Base-by-base conservation (phyloP, 176 grass and related monocot species). In the Tillandsia fasciculata region DNA sequence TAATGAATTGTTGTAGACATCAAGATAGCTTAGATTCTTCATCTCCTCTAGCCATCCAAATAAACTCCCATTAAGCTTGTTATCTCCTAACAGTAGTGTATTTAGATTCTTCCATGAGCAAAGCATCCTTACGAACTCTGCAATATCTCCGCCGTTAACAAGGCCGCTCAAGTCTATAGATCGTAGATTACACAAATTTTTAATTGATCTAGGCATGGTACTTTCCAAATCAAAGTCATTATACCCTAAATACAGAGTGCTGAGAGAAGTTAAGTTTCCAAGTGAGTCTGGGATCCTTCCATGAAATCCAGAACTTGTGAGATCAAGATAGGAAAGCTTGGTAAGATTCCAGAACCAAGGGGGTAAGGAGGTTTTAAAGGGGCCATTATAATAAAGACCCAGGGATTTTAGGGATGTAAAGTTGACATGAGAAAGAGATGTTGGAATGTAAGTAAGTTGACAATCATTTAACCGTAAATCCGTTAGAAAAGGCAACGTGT, bases 381-480 rank as follows among this genome's bases (percentile, higher is more conserved):
- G 7, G 3, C 9, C 4, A 68, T 89, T 89, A 0, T 0, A 0
- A 0, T 0, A 2, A 4, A 89, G 66, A 22, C 49, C 8, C 8
- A 89, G 52, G 3, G 0, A 0, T 18, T 64, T 18, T 3, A 89
- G 68, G 8, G 66, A 76, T 66, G 79, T 76, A 0, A 89, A 77
- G 8, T 89, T 85, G 12, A 12, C 3, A 3, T 53, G 3, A 1
- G 26, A 3, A 1, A 79, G 74, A 2, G 11, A 23, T 5, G 27
- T 11, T 17, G 77, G 73, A n/a, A 3, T 18, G 15, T 54, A 70
- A 1, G 0, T 28, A 1, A 85, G 67, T 12, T 64, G 12, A 1
- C 70, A 79, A 8, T 0, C 0, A 0, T 0, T 0, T 10, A 85
- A 18, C 0, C 1, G 23, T 0, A 0, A 0, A n/a, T 84, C 50